Evolutionary conservation across 805 yeast genomes (phyloP).

Genomic region (Candida nemodendra): DNA sequence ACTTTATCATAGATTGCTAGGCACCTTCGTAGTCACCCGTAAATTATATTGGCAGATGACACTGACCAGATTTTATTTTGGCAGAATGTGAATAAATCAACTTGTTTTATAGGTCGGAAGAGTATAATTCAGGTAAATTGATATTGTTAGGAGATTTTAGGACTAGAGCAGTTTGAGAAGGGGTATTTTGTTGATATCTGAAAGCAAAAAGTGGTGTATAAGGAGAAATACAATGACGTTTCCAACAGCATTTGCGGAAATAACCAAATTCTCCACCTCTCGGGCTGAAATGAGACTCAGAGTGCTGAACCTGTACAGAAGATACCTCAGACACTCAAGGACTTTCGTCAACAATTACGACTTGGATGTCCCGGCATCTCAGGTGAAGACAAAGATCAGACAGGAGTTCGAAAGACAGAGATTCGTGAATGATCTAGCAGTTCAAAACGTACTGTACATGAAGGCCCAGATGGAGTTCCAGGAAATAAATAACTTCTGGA

Average conservation of each 20-base stretch:
- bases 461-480: slow-evolving; percentile 92
- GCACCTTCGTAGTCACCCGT: no score
- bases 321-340: slow-evolving; percentile 59
- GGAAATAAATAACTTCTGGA: slow-evolving; percentile 86
- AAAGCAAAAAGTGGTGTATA: no score
- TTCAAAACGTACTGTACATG: slow-evolving; percentile 66
- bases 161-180: no score
- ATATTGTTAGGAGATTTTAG: no score
- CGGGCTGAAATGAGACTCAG: slow-evolving; percentile 60
- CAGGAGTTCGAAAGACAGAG: slow-evolving; percentile 87
- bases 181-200: no score
- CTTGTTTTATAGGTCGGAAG: no score
- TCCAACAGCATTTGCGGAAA: slow-evolving; percentile 82
- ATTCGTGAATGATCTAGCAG: slow-evolving; percentile 63
- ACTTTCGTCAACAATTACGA: slow-evolving; percentile 59
- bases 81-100: slow-evolving; percentile 13
- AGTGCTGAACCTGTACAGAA: slow-evolving; percentile 70
- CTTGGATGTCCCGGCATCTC: slow-evolving; percentile 73
- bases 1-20: no score
- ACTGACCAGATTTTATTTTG: slow-evolving; percentile 6
- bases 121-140: no score
- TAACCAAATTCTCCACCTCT: slow-evolving; percentile 65
- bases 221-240: slow-evolving; percentile 48
- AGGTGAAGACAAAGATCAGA: slow-evolving; percentile 78
- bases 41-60: no score